These are phyloP conservation scores for Aspergillus affinis DNA, from an alignment of 495 filamentous ascomycete species.

Conservation along the genomic window DNA sequence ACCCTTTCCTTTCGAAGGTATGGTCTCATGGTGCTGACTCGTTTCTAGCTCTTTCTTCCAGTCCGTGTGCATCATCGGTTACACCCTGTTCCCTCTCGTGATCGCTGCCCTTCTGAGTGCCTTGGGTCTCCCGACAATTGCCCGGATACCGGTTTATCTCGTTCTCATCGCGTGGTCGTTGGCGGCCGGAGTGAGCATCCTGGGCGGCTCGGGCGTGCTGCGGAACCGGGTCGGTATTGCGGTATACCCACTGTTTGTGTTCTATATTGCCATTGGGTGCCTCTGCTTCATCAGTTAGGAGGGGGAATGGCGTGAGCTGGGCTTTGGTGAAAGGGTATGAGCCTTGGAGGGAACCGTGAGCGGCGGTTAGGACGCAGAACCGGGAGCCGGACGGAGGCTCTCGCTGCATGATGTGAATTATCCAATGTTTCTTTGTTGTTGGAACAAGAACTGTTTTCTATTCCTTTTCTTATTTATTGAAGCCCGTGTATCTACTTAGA, in stretches of 20 bases:
- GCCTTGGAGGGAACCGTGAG: background rate
- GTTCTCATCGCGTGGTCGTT: constrained; percentile 87
- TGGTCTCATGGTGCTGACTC: constrained; percentile 19
- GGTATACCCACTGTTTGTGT: constrained; percentile 94
- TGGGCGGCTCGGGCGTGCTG: constrained; percentile 91
- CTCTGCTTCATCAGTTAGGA: constrained; percentile 90
- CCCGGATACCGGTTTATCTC: constrained; percentile 84
- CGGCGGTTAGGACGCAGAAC: background rate
- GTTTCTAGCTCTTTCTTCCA: constrained; percentile 86
- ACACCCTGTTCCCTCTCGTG: constrained; percentile 97
- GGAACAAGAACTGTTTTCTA: background rate
- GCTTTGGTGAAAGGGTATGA: background rate
- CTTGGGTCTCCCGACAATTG: constrained; percentile 69
- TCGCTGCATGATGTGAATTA: too few relatives aligned
- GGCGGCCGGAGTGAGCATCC: constrained; percentile 91
- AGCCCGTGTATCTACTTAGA: constrained; percentile 4
- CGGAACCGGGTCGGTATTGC: constrained; percentile 93
- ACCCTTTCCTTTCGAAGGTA: background rate
- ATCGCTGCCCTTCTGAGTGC: constrained; percentile 89
- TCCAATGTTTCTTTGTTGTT: too few relatives aligned
- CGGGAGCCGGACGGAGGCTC: too few relatives aligned
- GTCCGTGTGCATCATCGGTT: constrained; percentile 95
- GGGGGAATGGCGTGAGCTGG: background rate
- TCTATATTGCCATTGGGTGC: constrained; percentile 89
- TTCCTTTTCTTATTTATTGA: background rate